A percentile compares a stretch with the other conserved stretches of the same genome.
Evolutionary conservation across 495 filamentous ascomycete species (phyloP).

Genomic region (Xanthoparmelia taractica): DNA sequence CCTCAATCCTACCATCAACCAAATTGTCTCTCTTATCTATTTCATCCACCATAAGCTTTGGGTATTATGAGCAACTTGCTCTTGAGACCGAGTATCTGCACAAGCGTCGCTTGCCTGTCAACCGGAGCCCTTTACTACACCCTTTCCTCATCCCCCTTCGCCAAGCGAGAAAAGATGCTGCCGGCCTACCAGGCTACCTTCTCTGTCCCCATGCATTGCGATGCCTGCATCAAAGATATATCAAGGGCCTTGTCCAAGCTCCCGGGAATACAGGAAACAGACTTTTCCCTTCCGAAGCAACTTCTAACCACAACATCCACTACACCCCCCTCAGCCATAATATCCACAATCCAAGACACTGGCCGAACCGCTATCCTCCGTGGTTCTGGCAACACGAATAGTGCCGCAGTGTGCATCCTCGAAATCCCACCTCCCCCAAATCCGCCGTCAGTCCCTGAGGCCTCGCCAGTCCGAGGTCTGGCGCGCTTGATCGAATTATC

Average conservation of each 20-base stretch:
- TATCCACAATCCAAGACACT: constrained; percentile 77
- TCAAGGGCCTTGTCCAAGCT: constrained; percentile 66
- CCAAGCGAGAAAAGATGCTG: constrained; percentile 11
- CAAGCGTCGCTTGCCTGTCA: constrained; percentile 17
- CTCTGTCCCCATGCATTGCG: constrained; percentile 87
- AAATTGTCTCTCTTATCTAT: background rate
- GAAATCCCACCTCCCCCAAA: constrained; percentile 64
- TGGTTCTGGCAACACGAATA: constrained; percentile 76
- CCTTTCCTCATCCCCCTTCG: background rate
- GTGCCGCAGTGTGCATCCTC: constrained; percentile 90
- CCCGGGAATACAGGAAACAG: constrained; percentile 45
- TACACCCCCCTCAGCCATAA: constrained; percentile 81
- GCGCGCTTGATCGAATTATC: constrained; percentile 76
- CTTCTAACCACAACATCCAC: constrained; percentile 43
- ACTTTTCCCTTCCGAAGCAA: constrained; percentile 43
- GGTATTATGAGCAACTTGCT: constrained; percentile 22
- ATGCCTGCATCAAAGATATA: constrained; percentile 76
- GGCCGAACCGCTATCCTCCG: constrained; percentile 91
- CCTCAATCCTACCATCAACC: background rate
- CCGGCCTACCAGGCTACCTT: constrained; percentile 51
- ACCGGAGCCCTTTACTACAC: constrained; percentile 17
- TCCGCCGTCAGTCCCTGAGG: constrained; percentile 35
- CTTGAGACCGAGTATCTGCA: constrained; percentile 16
- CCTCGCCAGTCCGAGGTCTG: constrained; percentile 64
- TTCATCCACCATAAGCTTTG: background rate